These are phyloP conservation scores for Hypsizygus ulmarius DNA, from an alignment of 1,284 basidiomycete genomes.

Conservation along the genomic window DNA sequence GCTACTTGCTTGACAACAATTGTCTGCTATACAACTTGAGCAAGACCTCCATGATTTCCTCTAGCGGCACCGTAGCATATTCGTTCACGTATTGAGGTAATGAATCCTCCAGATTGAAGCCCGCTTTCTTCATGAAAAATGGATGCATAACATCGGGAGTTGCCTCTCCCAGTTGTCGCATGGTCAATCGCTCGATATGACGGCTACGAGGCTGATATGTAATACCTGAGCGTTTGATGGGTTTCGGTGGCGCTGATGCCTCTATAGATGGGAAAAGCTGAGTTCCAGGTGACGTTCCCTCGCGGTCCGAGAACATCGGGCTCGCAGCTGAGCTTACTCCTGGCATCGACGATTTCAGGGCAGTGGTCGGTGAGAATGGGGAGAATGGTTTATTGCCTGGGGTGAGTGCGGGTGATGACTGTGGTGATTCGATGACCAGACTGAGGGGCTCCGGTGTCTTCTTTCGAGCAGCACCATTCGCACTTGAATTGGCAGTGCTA, in stretches of 20 bases:
- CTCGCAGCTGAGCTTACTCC: slow-evolving; percentile 14
- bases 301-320: slow-evolving; percentile 15
- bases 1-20: slow-evolving; percentile 38
- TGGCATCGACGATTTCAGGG: slow-evolving; percentile 16
- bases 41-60: slow-evolving; percentile 82
- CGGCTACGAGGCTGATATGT: slow-evolving; percentile 53
- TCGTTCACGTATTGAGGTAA: slow-evolving; percentile 85
- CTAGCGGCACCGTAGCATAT: slow-evolving; percentile 79
- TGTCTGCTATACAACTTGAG: slow-evolving; percentile 81
- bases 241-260: slow-evolving; percentile 13
- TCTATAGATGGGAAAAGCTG: slow-evolving; percentile 23
- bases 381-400: slow-evolving; percentile 12
- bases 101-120: slow-evolving; percentile 77
- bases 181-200: slow-evolving; percentile 70
- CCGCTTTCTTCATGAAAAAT: slow-evolving; percentile 82
- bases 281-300: slow-evolving; percentile 17
- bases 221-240: slow-evolving; percentile 32
- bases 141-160: slow-evolving; percentile 87
- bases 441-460: slow-evolving; percentile 30
- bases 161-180: slow-evolving; percentile 83
- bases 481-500: slow-evolving; percentile 27
- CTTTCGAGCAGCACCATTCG: slow-evolving; percentile 26
- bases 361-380: slow-evolving; percentile 22
- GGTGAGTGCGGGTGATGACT: slow-evolving; percentile 24
- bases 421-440: slow-evolving; percentile 19